These are phyloP conservation scores for Neoscytalidium dimidiatum DNA, from an alignment of 2,329 filamentous ascomycete genomes.

Conservation along the genomic window DNA sequence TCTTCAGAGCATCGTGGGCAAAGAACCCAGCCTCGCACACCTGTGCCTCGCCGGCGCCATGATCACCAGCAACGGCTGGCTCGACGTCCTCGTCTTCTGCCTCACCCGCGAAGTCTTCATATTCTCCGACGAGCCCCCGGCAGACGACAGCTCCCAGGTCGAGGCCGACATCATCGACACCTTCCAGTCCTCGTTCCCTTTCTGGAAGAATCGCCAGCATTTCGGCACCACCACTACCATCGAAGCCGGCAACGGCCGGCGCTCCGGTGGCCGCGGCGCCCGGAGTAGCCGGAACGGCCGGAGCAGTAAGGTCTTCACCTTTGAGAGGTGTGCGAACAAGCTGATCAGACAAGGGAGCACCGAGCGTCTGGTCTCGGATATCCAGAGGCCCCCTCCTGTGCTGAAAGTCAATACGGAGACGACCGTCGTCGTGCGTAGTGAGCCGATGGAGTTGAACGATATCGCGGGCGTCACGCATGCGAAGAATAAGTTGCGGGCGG, in stretches of 20 bases:
- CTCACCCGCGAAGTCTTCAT: slow-evolving; percentile 59
- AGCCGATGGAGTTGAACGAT: slow-evolving; percentile 19
- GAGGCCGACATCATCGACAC: slow-evolving; percentile 38
- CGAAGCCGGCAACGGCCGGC: slow-evolving; percentile 27
- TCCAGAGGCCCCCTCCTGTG: background rate
- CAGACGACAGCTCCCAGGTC: slow-evolving; percentile 20
- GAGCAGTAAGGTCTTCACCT: slow-evolving; percentile 30
- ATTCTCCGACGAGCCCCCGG: slow-evolving; percentile 48
- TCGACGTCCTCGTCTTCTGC: slow-evolving; percentile 61
- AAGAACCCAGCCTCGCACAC: slow-evolving; percentile 43
- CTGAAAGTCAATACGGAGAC: slow-evolving; percentile 43
- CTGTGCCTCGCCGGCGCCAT: slow-evolving; percentile 57
- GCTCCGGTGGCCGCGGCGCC: background rate
- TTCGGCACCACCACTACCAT: slow-evolving; percentile 51
- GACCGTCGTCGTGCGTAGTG: slow-evolving; percentile 38
- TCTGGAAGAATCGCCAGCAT: slow-evolving; percentile 35
- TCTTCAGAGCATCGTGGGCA: slow-evolving; percentile 62
- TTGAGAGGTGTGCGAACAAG: background rate
- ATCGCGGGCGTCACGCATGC: background rate
- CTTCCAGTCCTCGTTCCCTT: slow-evolving; percentile 27
- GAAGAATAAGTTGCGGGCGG: background rate
- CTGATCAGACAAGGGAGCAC: background rate
- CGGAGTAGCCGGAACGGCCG: background rate
- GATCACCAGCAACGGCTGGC: slow-evolving; percentile 60
- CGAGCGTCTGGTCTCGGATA: background rate